Conservation (phyloP, 805 yeast genomes). For the Saturnispora serradocipensis region DNA sequence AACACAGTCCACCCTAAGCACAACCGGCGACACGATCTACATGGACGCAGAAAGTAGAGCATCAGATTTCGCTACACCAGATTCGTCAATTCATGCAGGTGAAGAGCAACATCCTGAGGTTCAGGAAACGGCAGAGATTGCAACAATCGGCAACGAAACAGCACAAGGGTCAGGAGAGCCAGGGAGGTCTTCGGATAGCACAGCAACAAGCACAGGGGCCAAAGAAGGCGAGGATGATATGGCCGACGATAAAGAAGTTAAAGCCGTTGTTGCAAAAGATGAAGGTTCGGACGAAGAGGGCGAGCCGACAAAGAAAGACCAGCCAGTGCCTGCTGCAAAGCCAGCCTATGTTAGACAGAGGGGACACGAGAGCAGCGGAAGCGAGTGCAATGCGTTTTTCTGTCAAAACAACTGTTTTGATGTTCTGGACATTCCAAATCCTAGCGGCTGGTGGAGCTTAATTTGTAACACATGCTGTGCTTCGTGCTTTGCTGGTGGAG, state of each 20-base stretch:
- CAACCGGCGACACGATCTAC: slow-evolving; percentile 14
- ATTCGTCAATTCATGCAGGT: neutral
- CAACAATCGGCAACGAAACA: neutral
- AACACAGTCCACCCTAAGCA: slow-evolving; percentile 12
- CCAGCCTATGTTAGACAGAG: slow-evolving; percentile 11
- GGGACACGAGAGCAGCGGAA: slow-evolving; percentile 23
- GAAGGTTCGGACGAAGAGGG: neutral
- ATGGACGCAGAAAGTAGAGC: slow-evolving; percentile 16
- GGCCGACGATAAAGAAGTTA: neutral
- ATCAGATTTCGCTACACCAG: slow-evolving; percentile 4
- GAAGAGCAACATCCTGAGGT: neutral
- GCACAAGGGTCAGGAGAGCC: slow-evolving; percentile 1
- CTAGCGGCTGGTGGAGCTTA: neutral
- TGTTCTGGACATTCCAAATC: slow-evolving; percentile 10
- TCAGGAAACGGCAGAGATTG: neutral
- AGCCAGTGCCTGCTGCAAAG: slow-evolving; percentile 3
- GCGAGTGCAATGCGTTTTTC: slow-evolving; percentile 24
- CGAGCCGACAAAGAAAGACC: neutral
- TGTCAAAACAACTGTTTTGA: slow-evolving; percentile 15
- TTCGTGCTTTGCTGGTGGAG: slow-evolving; percentile 4
- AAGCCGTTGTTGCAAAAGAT: neutral
- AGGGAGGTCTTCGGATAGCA: neutral
- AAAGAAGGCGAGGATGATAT: neutral
- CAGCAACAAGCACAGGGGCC: neutral
- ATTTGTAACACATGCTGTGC: slow-evolving; percentile 6